Conservation (phyloP, 331 rosid genomes). For the Cydonia oblonga region DNA sequence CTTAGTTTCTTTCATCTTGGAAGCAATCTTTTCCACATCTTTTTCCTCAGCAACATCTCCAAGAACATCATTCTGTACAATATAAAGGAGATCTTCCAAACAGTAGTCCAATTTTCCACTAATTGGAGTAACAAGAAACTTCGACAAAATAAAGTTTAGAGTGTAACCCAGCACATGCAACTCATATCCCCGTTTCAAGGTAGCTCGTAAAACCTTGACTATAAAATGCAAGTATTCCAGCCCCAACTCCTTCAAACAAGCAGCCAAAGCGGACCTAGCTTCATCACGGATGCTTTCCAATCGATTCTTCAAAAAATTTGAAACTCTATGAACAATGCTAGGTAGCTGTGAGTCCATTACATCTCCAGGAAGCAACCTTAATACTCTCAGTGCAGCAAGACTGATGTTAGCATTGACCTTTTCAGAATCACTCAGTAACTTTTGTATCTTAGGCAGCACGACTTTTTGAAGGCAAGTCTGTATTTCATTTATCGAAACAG, state of each 20-base stretch:
- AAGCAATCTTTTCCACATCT: constrained; percentile 87
- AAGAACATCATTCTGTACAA: constrained; percentile 68
- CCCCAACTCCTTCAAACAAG: constrained; percentile 91
- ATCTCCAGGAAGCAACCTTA: constrained; percentile 74
- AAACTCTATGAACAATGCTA: constrained; percentile 61
- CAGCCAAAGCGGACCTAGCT: constrained; percentile 81
- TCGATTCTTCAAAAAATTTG: constrained; percentile 75
- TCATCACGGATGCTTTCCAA: constrained; percentile 82
- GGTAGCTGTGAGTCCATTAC: constrained; percentile 78
- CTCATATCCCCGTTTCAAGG: constrained; percentile 82
- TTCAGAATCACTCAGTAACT: constrained; percentile 65
- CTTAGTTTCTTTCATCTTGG: constrained; percentile 92
- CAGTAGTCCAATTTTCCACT: constrained; percentile 76
- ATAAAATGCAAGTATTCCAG: constrained; percentile 71
- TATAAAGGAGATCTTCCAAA: constrained; percentile 66
- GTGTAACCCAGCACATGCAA: constrained; percentile 89
- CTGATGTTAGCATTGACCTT: constrained; percentile 62
- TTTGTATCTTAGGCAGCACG: constrained; percentile 75
- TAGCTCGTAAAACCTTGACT: constrained; percentile 56
- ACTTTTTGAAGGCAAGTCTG: constrained; percentile 52
- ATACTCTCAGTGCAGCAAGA: constrained; percentile 73
- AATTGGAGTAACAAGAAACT: constrained; percentile 46
- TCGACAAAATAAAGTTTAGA: constrained; percentile 60
- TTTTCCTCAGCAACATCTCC: constrained; percentile 91
- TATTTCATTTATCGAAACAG: constrained; percentile 33